Base-by-base conservation (phyloP, 345 rosid genomes). In the Tarenaya hassleriana region DNA sequence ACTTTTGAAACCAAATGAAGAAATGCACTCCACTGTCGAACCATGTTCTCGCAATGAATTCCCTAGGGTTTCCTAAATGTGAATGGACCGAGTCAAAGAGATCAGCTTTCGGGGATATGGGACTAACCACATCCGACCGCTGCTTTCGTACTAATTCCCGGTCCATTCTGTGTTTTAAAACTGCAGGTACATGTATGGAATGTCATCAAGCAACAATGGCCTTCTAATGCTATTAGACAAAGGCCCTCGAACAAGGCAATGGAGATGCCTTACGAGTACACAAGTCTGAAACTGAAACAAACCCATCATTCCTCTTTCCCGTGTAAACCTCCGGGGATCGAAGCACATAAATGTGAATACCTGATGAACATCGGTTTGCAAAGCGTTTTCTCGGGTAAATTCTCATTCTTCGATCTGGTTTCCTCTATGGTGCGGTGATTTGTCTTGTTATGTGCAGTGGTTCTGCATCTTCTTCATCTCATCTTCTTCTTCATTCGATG, bases 201-300 rank as follows among this genome's bases (percentile, higher is more conserved):
- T 78, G 43, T 69, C 91, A 52, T 70, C 80, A 41, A 73, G 55
- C 70, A 77, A 76, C 33, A 67, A 43, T 16, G 99, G 99, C 39
- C 74, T 94, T 76, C 73, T 79, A 44, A 66, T 88, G 85, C 80
- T 88, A 35, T 64, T 94, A 50, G 99, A 88, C 59, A 81, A 78
- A 72, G 73, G 79, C 19, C 78, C 95, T 34, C 72, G 67, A 42
- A 55, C 60, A 50, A 67, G 78, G 73, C 94, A 72, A 51, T 78
- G 83, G 95, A 83, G 91, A 78, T 94, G 91, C 58, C 82, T 88
- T 29, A 52, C 83, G 50, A 88, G 95, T 47, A 70, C 80, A 0
- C 94, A 79, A 76, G 77, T 79, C 58, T 75, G 77, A 77, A 64
- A 54, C 34, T n/a, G 34, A 17, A n/a, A n/a, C n/a, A n/a, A n/a